Conservation (phyloP, 257 asterid species). For the Cinchona pubescens region DNA sequence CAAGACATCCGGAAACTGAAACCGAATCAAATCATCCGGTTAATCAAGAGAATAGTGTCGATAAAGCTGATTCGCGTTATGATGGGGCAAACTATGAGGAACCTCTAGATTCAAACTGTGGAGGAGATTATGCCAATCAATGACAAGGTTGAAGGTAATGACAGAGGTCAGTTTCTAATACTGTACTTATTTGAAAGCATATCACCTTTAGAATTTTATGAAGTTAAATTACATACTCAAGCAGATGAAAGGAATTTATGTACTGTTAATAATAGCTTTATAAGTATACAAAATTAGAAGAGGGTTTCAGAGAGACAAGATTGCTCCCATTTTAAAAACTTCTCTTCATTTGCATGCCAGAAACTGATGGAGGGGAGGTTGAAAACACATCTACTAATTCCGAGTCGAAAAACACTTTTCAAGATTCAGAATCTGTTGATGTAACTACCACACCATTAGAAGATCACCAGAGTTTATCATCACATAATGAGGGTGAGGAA, state of each 20-base stretch:
- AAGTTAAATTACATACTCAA: background rate
- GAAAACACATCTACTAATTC: conserved; percentile 17
- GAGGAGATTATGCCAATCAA: conserved; percentile 12
- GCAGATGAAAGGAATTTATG: background rate
- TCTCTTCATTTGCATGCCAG: conserved; percentile 15
- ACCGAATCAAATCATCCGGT: conserved; percentile 21
- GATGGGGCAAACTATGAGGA: conserved; percentile 1
- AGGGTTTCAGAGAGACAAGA: background rate
- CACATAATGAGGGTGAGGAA: conserved; percentile 19
- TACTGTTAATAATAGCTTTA: background rate
- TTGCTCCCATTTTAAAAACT: background rate
- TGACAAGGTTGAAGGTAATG: conserved; percentile 20
- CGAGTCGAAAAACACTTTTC: conserved; percentile 2
- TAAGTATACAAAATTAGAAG: background rate
- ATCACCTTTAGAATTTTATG: background rate
- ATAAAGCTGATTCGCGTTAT: conserved; percentile 6
- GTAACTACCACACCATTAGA: conserved; percentile 29
- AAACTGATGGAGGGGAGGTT: conserved; percentile 25
- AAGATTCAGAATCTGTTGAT: conserved; percentile 12
- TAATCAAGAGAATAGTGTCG: conserved; percentile 20
- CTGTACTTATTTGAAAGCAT: background rate
- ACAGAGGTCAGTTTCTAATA: conserved; percentile 39
- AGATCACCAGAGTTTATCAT: conserved; percentile 11
- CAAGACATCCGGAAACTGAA: conserved; percentile 19
- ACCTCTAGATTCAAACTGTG: conserved; percentile 17